Percentiles rank a stretch among this genome's conserved stretches.
phyloP scores from a whole-genome alignment of 495 filamentous ascomycete species.

The Podospora anserina region DNA sequence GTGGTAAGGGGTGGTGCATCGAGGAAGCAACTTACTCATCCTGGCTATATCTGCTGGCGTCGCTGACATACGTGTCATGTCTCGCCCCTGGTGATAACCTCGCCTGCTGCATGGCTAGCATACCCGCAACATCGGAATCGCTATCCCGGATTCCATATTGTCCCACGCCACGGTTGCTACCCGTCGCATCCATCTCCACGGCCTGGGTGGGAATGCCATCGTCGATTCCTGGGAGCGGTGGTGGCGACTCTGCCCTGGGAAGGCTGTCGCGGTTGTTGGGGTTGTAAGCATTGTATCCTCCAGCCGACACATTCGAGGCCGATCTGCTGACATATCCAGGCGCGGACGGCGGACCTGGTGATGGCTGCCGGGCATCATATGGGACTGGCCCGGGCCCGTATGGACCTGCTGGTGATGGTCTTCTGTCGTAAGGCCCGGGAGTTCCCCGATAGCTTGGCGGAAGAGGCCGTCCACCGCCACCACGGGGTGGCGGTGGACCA shows the following conservation, averaged over 20 bases:
- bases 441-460: constrained; percentile 50
- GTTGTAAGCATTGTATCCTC: constrained; percentile 43
- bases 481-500: constrained; percentile 54
- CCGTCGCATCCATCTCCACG: constrained; percentile 75
- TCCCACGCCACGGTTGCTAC: constrained; percentile 48
- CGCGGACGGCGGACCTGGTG: constrained; percentile 36
- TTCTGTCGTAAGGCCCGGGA: constrained; percentile 44
- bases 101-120: constrained; percentile 65
- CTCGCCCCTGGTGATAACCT: constrained; percentile 38
- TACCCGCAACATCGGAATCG: constrained; percentile 64
- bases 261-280: constrained; percentile 36
- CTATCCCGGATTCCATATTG: constrained; percentile 59
- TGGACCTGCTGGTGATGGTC: constrained; percentile 44
- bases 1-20: background rate
- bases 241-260: constrained; percentile 59
- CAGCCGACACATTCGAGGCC: constrained; percentile 30
- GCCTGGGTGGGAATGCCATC: constrained; percentile 62
- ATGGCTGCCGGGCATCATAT: constrained; percentile 33
- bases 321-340: constrained; percentile 39
- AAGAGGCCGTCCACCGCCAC: constrained; percentile 56
- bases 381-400: constrained; percentile 41
- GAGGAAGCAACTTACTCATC: constrained; percentile 60
- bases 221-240: constrained; percentile 58
- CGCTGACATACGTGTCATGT: constrained; percentile 51
- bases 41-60: constrained; percentile 65